Evolutionary conservation across 768 basidiomycete species (phyloP).

Genomic region (Pisolithus microcarpus): DNA sequence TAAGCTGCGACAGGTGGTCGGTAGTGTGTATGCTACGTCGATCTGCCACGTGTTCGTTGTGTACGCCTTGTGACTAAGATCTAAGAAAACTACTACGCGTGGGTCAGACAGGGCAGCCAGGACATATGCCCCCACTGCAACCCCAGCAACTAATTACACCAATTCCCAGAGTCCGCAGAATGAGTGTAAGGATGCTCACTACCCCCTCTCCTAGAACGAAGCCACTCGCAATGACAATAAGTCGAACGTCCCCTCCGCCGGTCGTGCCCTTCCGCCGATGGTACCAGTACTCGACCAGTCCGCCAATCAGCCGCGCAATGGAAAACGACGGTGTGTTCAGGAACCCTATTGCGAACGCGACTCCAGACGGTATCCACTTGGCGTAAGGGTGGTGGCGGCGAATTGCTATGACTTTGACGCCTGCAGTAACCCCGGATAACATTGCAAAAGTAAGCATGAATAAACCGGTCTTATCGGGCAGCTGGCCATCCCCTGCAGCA

Average conservation of each 20-base stretch:
- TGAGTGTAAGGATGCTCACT: constrained; percentile 70
- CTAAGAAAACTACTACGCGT: too few relatives aligned
- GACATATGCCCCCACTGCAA: constrained; percentile 69
- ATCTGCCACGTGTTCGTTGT: constrained; percentile 5
- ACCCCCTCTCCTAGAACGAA: constrained; percentile 96
- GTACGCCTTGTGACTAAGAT: too few relatives aligned
- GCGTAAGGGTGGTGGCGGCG: constrained; percentile 45
- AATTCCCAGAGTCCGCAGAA: constrained; percentile 67
- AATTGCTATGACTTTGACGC: constrained; percentile 54
- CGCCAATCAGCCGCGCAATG: constrained; percentile 84
- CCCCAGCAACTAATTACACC: constrained; percentile 82
- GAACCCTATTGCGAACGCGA: constrained; percentile 94
- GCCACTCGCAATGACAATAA: constrained; percentile 88
- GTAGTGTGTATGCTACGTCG: neutral
- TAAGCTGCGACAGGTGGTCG: neutral
- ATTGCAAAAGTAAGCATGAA: constrained; percentile 80
- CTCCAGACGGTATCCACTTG: constrained; percentile 85
- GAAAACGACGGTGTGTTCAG: constrained; percentile 94
- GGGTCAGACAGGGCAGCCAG: constrained; percentile 48
- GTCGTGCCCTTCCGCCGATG: constrained; percentile 42
- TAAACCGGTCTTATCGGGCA: constrained; percentile 63
- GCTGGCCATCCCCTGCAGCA: constrained; percentile 63
- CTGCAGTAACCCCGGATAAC: constrained; percentile 62
- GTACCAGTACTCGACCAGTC: constrained; percentile 70
- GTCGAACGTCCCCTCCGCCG: constrained; percentile 53